A percentile compares a stretch with the other conserved stretches of the same genome.
phyloP scores from a whole-genome alignment of 2,329 filamentous ascomycete genomes.

The Colletotrichum sp. region DNA sequence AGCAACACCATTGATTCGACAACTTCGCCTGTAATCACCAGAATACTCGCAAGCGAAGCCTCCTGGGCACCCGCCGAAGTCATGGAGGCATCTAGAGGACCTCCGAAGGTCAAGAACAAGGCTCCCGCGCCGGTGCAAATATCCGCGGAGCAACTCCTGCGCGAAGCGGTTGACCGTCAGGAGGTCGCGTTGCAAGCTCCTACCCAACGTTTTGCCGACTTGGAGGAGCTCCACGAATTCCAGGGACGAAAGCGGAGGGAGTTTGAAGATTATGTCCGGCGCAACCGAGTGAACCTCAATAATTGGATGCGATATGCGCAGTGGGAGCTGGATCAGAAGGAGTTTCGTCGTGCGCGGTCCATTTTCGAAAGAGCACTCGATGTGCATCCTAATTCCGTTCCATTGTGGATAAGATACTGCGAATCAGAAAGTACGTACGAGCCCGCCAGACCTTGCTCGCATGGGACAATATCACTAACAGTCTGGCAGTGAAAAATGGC shows the following conservation, averaged over 20 bases:
- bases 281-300: slow-evolving; percentile 94
- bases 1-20: neutral
- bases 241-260: slow-evolving; percentile 95
- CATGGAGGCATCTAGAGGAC: slow-evolving; percentile 92
- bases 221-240: slow-evolving; percentile 97
- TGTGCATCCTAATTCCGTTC: slow-evolving; percentile 84
- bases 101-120: slow-evolving; percentile 99
- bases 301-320: slow-evolving; percentile 98
- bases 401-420: slow-evolving; percentile 90
- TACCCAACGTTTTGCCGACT: slow-evolving; percentile 91
- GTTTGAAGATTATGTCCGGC: slow-evolving; percentile 96
- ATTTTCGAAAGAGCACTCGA: slow-evolving; percentile 96
- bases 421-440: slow-evolving; percentile 91
- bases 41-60: neutral
- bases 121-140: slow-evolving; percentile 89
- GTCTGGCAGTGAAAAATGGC: slow-evolving; percentile 42
- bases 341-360: slow-evolving; percentile 88
- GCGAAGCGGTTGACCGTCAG: slow-evolving; percentile 96
- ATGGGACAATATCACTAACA: neutral
- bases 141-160: slow-evolving; percentile 94
- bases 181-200: slow-evolving; percentile 87
- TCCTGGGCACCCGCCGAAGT: slow-evolving; percentile 30
- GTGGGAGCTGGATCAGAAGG: slow-evolving; percentile 98
- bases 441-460: neutral
- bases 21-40: neutral